phyloP scores from a whole-genome alignment of 1,284 basidiomycete genomes.

The Trichosporon sp. region DNA sequence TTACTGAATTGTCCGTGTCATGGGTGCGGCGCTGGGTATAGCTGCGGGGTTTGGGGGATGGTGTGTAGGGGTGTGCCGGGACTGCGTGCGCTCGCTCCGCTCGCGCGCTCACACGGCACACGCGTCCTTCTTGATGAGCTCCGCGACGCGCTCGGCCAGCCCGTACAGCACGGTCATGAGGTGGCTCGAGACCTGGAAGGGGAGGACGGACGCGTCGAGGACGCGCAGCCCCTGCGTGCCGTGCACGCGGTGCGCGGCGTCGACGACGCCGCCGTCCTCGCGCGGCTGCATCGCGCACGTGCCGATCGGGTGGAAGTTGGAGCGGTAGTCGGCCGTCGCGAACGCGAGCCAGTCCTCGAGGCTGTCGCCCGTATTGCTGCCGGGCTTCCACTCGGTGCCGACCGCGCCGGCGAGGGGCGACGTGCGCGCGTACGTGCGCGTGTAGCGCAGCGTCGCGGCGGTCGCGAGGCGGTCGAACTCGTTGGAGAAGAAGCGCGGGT shows the following conservation, averaged over 20 bases:
- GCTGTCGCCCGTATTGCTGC: slow-evolving; percentile 25
- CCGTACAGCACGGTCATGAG: slow-evolving; percentile 44
- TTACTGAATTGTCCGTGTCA: too few species aligned
- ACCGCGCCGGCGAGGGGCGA: slow-evolving; percentile 23
- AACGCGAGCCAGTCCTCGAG: slow-evolving; percentile 48
- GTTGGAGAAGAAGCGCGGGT: slow-evolving; percentile 48
- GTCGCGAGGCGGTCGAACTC: slow-evolving; percentile 34
- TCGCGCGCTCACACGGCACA: neutral
- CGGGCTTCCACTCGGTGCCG: slow-evolving; percentile 44
- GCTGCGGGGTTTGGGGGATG: too few species aligned
- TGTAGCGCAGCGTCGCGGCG: slow-evolving; percentile 22
- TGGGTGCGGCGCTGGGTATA: too few species aligned
- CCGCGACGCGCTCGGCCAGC: slow-evolving; percentile 39
- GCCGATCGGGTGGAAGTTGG: slow-evolving; percentile 55
- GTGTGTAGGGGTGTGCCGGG: too few species aligned
- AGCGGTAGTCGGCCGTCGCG: slow-evolving; percentile 36
- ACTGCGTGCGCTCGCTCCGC: neutral
- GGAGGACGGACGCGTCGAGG: slow-evolving; percentile 53
- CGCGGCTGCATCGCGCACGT: slow-evolving; percentile 61
- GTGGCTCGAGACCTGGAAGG: slow-evolving; percentile 50
- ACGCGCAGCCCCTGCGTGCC: slow-evolving; percentile 52
- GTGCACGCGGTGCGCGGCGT: slow-evolving; percentile 50
- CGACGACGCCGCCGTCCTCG: slow-evolving; percentile 56
- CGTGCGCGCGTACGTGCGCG: slow-evolving; percentile 20
- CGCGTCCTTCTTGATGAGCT: slow-evolving; percentile 35